Conservation (phyloP, 495 filamentous ascomycete genomes). For the Penicillium argentinense region DNA sequence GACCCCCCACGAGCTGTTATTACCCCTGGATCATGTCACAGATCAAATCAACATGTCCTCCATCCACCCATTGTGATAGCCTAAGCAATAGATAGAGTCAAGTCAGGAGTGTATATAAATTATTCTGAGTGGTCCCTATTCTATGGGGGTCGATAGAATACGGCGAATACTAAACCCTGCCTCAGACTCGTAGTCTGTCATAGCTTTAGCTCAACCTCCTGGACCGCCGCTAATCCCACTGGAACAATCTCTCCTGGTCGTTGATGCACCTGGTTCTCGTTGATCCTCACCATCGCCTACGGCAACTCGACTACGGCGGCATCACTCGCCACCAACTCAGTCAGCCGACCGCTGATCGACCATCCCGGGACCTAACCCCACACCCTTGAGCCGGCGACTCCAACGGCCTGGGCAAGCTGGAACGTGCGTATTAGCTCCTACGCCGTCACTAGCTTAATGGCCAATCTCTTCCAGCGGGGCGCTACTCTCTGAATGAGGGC, state of each 20-base stretch:
- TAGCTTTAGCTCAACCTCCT: conserved; percentile 80
- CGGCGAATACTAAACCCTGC: too few relatives aligned
- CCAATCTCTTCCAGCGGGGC: conserved; percentile 8
- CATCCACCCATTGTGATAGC: too few relatives aligned
- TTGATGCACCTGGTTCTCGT: conserved; percentile 66
- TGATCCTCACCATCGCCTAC: conserved; percentile 79
- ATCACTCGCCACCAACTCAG: conserved; percentile 61
- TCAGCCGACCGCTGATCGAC: conserved; percentile 79
- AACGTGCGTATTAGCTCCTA: conserved; percentile 77
- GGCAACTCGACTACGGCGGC: conserved; percentile 78
- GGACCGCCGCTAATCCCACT: conserved; percentile 58
- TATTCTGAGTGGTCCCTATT: too few relatives aligned
- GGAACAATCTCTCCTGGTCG: conserved; percentile 57
- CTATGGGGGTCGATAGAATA: too few relatives aligned
- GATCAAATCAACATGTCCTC: too few relatives aligned
- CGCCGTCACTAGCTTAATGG: conserved; percentile 55
- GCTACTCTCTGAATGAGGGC: conserved; percentile 30
- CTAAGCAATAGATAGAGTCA: too few relatives aligned
- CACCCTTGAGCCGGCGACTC: conserved; percentile 70
- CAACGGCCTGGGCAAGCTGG: conserved; percentile 73
- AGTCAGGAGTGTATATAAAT: too few relatives aligned
- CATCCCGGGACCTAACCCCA: conserved; percentile 76
- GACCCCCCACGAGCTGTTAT: too few relatives aligned
- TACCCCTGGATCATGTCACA: too few relatives aligned
- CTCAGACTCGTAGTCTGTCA: too few relatives aligned